Percentiles rank a stretch among this genome's conserved stretches.
phyloP scores from a whole-genome alignment of 2,329 filamentous ascomycete genomes.

The Chrysoporthe deuterocubensis region DNA sequence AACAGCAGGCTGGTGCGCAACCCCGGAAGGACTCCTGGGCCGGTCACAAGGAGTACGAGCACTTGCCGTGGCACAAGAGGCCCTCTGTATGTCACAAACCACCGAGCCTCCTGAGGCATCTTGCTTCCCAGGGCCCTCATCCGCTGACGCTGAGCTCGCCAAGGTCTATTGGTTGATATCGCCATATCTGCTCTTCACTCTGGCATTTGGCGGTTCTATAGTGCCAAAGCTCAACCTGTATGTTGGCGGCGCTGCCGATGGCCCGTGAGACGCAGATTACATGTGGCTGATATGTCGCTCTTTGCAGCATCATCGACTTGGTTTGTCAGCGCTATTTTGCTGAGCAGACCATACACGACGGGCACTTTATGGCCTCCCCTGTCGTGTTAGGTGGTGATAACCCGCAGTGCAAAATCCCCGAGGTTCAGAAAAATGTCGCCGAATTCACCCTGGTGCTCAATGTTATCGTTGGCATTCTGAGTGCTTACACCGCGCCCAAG shows the following conservation, averaged over 20 bases:
- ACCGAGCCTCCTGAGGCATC: conserved; percentile 47
- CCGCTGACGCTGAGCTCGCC: conserved; percentile 34
- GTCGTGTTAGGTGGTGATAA: conserved; percentile 72
- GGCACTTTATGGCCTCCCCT: conserved; percentile 63
- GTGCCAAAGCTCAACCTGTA: conserved; percentile 85
- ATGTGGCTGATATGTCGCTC: conserved; percentile 20
- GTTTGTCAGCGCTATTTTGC: conserved; percentile 84
- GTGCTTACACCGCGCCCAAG: conserved; percentile 80
- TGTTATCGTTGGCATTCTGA: conserved; percentile 75
- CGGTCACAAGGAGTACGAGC: conserved; percentile 61
- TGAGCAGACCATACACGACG: conserved; percentile 63
- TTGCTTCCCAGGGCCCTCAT: too few relatives aligned
- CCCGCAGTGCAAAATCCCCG: conserved; percentile 77
- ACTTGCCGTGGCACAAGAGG: conserved; percentile 63
- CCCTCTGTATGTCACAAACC: conserved; percentile 64
- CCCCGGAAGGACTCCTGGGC: conserved; percentile 47
- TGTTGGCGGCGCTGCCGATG: conserved; percentile 33
- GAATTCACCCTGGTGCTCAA: conserved; percentile 78
- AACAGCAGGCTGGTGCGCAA: conserved; percentile 21
- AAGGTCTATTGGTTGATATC: conserved; percentile 83
- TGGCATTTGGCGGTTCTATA: conserved; percentile 83
- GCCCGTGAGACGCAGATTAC: background rate
- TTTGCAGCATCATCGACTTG: conserved; percentile 69
- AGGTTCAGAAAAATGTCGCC: conserved; percentile 77
- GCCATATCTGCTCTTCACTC: conserved; percentile 79